Conservation (phyloP, 2,329 filamentous ascomycete species). For the Cladosporium austrohemisphaericum region DNA sequence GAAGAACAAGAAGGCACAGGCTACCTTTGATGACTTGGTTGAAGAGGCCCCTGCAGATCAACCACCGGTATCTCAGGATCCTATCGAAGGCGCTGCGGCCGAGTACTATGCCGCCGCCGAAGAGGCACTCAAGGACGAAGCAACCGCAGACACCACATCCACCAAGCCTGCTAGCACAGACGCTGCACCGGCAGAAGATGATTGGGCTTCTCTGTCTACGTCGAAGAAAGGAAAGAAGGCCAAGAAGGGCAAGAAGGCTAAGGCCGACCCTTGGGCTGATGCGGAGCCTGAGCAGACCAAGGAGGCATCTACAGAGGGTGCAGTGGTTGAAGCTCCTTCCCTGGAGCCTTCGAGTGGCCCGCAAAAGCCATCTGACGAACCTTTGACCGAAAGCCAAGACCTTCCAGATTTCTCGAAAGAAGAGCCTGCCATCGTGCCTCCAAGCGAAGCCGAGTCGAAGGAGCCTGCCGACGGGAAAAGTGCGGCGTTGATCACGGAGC, state of each 20-base stretch:
- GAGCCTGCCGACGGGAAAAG: not conserved
- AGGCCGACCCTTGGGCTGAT: conserved; percentile 15
- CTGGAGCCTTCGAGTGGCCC: not conserved
- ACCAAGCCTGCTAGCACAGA: not conserved
- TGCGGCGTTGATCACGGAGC: not conserved
- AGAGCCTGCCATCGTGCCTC: no score
- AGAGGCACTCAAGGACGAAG: not conserved
- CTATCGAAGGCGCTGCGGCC: conserved; percentile 14
- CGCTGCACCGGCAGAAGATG: conserved; percentile 18
- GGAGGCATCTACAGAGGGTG: not conserved
- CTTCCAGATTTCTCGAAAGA: no score
- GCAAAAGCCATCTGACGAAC: not conserved
- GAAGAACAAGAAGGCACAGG: conserved; percentile 25
- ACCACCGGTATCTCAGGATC: not conserved
- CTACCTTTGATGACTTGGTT: not conserved
- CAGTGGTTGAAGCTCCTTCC: not conserved
- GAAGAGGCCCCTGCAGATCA: conserved; percentile 8
- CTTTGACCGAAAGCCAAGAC: no score
- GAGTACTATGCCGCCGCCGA: conserved; percentile 4
- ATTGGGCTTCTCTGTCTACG: conserved; percentile 9
- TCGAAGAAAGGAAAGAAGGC: conserved; percentile 30
- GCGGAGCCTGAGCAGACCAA: conserved; percentile 9
- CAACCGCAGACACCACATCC: not conserved
- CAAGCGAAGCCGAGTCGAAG: not conserved
- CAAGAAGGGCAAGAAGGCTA: conserved; percentile 26